phyloP scores from a whole-genome alignment of 306 rosid genomes.

The Fragaria ananassa region DNA sequence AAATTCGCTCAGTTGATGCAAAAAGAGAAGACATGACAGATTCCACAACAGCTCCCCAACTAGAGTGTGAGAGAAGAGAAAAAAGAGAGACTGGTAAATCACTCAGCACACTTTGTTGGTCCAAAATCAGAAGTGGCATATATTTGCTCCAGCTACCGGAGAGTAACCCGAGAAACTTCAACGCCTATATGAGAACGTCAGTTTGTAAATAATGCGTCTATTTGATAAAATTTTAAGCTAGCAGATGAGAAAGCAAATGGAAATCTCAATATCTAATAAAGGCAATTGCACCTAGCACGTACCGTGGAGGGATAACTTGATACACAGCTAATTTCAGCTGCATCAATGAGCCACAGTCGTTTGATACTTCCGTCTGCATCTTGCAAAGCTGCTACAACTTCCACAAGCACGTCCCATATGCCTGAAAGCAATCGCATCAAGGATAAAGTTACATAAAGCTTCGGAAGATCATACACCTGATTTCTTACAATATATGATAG shows the following conservation, averaged over 20 bases:
- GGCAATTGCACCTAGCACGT: constrained; percentile 20
- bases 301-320: constrained; percentile 83
- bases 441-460: background rate
- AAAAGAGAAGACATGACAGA: constrained; percentile 49
- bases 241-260: background rate
- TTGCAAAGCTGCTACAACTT: constrained; percentile 75
- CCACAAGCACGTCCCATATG: constrained; percentile 68
- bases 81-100: constrained; percentile 77
- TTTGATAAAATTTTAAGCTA: background rate
- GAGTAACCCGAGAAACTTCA: constrained; percentile 68
- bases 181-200: constrained; percentile 44
- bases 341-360: constrained; percentile 82
- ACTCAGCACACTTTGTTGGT: constrained; percentile 50
- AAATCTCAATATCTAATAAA: background rate
- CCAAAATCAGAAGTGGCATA: constrained; percentile 73
- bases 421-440: constrained; percentile 44
- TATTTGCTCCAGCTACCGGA: constrained; percentile 81
- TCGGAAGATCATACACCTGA: background rate
- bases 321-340: constrained; percentile 81
- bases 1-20: constrained; percentile 66
- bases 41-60: constrained; percentile 60
- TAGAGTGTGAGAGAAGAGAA: constrained; percentile 55
- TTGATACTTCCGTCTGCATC: constrained; percentile 68
- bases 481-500: background rate
- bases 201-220: background rate